Evolutionary conservation across 306 rosid genomes (phyloP), one percentile per base, ranked within the genome.

Genomic region (Trifolium pratense): DNA sequence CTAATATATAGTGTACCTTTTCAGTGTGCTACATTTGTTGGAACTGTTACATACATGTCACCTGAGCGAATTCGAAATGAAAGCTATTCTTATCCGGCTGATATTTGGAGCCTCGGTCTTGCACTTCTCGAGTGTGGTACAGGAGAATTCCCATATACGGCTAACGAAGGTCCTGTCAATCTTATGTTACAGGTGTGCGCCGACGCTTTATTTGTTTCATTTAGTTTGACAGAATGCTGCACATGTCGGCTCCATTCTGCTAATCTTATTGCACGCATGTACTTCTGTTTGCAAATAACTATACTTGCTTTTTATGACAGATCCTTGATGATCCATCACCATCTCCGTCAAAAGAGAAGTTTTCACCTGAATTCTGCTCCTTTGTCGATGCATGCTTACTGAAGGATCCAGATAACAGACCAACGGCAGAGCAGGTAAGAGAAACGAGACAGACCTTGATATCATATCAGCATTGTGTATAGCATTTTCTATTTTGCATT

Each of bases 91-190:
- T 94, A 89, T 85, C 99, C 97, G 6, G 99, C 99, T 75, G 96
- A 94, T 82, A 91, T 91, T 75, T 94, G 99, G 99, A 94, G 97
- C 85, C 89, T 94, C 63, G 99, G 97, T 61, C 99, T 94, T 77
- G 95, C 97, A 13, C 97, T 94, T 72, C 87, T 94, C 18, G 96
- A 94, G 83, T 89, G 97, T 74, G 99, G 97, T 32, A 94, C 99
- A 0, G 99, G 99, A 83, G 99, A 89, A 88, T 94, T 94, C 74
- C 96, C 99, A 14, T 94, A 91, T 72, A 83, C 97, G 42, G 95
- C 99, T 7, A 89, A 83, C 42, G 96, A 94, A 31, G 99, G 97
- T 68, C 97, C 96, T 10, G 96, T 94, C 67, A 91, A 91, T 87
- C 97, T 94, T 58, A 94, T 94, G 99, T 79, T 94, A 75, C 99